phyloP scores from a whole-genome alignment of 257 asterid species.

The Jacaranda copaia region DNA sequence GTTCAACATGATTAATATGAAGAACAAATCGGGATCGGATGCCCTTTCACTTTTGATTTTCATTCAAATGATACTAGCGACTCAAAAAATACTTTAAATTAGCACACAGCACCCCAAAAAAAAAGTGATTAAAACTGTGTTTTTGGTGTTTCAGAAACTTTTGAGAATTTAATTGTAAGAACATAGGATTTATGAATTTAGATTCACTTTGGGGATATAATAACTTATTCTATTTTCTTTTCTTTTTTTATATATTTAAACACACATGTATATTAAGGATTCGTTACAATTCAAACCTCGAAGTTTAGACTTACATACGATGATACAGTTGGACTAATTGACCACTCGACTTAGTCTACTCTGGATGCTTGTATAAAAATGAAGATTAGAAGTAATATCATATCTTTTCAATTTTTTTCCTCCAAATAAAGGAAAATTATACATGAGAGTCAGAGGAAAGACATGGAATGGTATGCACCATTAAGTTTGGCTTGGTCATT shows the following conservation, averaged over 20 bases:
- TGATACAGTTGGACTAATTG: too few relatives aligned
- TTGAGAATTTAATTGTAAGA: too few relatives aligned
- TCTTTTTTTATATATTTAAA: too few relatives aligned
- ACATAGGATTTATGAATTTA: too few relatives aligned
- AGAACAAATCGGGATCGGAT: not conserved
- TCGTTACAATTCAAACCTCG: too few relatives aligned
- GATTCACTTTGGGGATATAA: too few relatives aligned
- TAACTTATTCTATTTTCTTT: too few relatives aligned
- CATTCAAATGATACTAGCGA: not conserved
- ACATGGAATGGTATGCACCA: conserved; percentile 7
- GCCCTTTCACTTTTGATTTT: not conserved
- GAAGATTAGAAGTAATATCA: not conserved
- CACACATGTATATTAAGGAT: too few relatives aligned
- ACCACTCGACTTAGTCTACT: too few relatives aligned
- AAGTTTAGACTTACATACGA: too few relatives aligned
- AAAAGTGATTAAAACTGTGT: too few relatives aligned
- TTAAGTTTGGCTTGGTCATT: conserved; percentile 10
- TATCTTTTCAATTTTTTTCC: not conserved
- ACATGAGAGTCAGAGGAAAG: not conserved
- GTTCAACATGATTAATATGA: not conserved
- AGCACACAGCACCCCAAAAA: not conserved
- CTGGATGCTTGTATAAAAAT: not conserved
- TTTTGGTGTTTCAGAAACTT: too few relatives aligned
- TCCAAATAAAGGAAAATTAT: not conserved
- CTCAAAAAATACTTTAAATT: not conserved